phyloP scores from a whole-genome alignment of 257 asterid genomes.

The Haberlea rhodopensis region DNA sequence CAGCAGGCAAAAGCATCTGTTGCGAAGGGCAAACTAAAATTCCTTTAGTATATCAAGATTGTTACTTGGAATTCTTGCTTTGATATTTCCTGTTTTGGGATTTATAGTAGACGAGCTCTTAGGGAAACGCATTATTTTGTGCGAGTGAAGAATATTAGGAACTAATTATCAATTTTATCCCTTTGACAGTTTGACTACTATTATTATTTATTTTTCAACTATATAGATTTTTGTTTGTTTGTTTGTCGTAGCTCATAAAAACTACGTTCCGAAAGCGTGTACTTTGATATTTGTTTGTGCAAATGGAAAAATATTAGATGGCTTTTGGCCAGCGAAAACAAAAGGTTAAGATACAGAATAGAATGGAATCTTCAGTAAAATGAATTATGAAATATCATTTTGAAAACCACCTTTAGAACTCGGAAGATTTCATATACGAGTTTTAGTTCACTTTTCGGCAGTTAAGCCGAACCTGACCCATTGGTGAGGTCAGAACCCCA shows the following conservation, averaged over 20 bases:
- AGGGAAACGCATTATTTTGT: no score
- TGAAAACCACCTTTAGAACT: slow-evolving; percentile 8
- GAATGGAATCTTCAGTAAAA: neutral
- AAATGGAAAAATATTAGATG: no score
- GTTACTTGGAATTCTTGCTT: neutral
- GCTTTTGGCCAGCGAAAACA: neutral
- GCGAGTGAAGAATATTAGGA: no score
- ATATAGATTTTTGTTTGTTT: no score
- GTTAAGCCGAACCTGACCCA: slow-evolving; percentile 57
- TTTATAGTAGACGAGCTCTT: no score
- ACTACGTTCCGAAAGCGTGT: no score
- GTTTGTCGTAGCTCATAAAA: no score
- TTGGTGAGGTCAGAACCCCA: slow-evolving; percentile 37
- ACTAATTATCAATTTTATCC: no score
- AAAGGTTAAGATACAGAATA: neutral
- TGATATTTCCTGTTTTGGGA: slow-evolving; percentile 10
- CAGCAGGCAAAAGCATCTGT: slow-evolving; percentile 35
- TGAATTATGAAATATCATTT: neutral
- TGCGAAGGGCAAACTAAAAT: slow-evolving; percentile 56
- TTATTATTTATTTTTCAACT: no score
- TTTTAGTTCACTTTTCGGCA: slow-evolving; percentile 49
- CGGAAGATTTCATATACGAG: neutral
- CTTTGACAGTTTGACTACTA: no score
- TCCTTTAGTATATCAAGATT: slow-evolving; percentile 36
- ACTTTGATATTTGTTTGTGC: no score